Base-by-base conservation (phyloP, 2,329 filamentous ascomycete genomes). In the Colletotrichum scovillei region DNA sequence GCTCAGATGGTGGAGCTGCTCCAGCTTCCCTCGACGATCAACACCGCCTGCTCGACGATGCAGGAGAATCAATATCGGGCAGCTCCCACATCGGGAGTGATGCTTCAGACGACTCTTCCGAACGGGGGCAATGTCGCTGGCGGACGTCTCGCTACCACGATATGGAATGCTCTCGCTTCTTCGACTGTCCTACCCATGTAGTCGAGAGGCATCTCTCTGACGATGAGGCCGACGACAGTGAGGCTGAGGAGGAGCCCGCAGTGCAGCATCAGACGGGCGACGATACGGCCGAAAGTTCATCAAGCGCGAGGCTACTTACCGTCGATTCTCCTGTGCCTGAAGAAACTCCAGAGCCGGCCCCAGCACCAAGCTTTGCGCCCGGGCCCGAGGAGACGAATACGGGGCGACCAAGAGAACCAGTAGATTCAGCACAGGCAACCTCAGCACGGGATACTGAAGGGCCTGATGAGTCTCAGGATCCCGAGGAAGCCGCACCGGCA, bases 171-270 rank as follows among this genome's bases (percentile, higher is more conserved):
- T 82, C 82, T 12, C 83, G 82, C 59, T 88, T 82, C 77, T 83
- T 86, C 69, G 87, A 88, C 78, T 88, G 86, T 56, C 87, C 86
- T 38, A 83, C 85, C 4, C 87, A 88, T 69, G 74, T 80, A 22
- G 76, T 86, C 58, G 83, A 84, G 76, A 82, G 86, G 64, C 77
- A 76, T 32, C 72, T 81, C 24, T 82, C 82, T 46, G 79, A 79
- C n/a, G 78, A 79, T 72, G 75, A 77, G 46, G 75, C 76, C 14
- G 76, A 75, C 7, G 72, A 65, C 8, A 63, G 63, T 8, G 70
- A 75, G 7, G 22, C 60, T 53, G 63, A 49, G 52, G 60, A 64
- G 42, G 64, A 63, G 16, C 46, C 67, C 12, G 49, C 67, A 28
- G 42, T 38, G 35, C 71, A 62, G 60, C 46, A 55, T 62, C 60